phyloP scores from a whole-genome alignment of 768 basidiomycete species.

The Boletus sp. region DNA sequence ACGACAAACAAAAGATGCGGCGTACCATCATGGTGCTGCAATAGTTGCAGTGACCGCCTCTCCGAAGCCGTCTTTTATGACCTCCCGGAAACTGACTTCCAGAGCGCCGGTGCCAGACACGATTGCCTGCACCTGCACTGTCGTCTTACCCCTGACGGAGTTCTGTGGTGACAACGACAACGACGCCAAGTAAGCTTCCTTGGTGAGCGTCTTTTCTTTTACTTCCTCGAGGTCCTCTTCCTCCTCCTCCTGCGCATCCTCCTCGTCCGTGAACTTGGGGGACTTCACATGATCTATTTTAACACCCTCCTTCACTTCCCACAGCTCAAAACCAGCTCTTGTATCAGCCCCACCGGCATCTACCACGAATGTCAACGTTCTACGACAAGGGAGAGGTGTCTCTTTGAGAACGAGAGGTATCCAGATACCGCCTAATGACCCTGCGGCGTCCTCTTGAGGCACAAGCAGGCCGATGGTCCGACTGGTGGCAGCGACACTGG shows the following conservation, averaged over 20 bases:
- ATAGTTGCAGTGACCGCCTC: conserved; percentile 32
- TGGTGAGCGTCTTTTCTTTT: conserved; percentile 58
- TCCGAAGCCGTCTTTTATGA: conserved; percentile 32
- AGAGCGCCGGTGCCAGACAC: conserved; percentile 35
- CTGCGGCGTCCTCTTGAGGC: conserved; percentile 42
- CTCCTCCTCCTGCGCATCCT: conserved; percentile 47
- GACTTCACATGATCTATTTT: conserved; percentile 56
- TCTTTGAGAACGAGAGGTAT: conserved; percentile 65
- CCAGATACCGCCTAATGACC: conserved; percentile 57
- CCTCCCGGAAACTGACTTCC: conserved; percentile 38
- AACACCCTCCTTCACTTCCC: conserved; percentile 72
- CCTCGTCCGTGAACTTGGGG: conserved; percentile 42
- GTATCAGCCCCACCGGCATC: conserved; percentile 38
- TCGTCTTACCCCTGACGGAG: conserved; percentile 45
- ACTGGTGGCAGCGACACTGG: conserved; percentile 52
- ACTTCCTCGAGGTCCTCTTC: conserved; percentile 64
- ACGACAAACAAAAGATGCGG: not conserved
- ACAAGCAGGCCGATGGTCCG: conserved; percentile 65
- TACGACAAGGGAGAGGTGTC: conserved; percentile 66
- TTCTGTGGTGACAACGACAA: conserved; percentile 36
- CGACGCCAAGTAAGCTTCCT: conserved; percentile 46
- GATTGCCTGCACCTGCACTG: conserved; percentile 44
- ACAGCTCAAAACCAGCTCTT: conserved; percentile 63
- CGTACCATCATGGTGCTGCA: conserved; percentile 19
- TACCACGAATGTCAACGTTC: conserved; percentile 58